Conservation (phyloP, 257 asterid species). For the Nicotiana otophora region DNA sequence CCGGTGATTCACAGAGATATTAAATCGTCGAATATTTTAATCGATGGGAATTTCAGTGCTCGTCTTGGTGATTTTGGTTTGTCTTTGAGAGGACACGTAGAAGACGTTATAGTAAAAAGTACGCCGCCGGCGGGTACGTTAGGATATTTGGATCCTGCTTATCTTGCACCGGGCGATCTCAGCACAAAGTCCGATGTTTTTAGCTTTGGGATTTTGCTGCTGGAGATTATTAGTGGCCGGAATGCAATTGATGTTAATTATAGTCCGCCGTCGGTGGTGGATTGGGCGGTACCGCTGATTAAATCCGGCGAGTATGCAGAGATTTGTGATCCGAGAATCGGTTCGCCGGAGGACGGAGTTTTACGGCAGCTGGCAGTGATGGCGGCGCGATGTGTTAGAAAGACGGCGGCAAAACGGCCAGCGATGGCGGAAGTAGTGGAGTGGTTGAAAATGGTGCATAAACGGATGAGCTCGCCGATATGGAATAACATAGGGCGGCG, state of each 20-base stretch:
- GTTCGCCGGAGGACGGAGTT: constrained; percentile 39
- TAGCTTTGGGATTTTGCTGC: constrained; percentile 70
- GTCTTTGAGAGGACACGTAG: constrained; percentile 76
- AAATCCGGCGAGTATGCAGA: constrained; percentile 38
- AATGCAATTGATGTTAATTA: constrained; percentile 71
- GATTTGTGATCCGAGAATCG: constrained; percentile 59
- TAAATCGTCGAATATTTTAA: constrained; percentile 67
- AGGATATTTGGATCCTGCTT: constrained; percentile 84
- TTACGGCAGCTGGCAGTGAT: constrained; percentile 40
- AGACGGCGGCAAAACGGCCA: constrained; percentile 58
- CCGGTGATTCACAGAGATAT: constrained; percentile 82
- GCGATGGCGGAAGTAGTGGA: constrained; percentile 72
- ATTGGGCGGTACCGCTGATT: constrained; percentile 75
- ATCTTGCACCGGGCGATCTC: constrained; percentile 82
- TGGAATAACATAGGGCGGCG: constrained; percentile 50
- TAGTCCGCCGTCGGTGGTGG: constrained; percentile 80
- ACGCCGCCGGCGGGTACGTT: constrained; percentile 96
- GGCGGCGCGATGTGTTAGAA: constrained; percentile 68
- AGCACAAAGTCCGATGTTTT: constrained; percentile 81
- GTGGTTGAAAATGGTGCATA: constrained; percentile 36
- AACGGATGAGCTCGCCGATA: constrained; percentile 28
- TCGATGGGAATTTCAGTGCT: constrained; percentile 48
- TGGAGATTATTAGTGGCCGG: constrained; percentile 77
- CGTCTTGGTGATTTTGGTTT: constrained; percentile 81
- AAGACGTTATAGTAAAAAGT: constrained; percentile 52